Conservation (phyloP, 2,329 filamentous ascomycete genomes). For the Metarhizium rileyi region DNA sequence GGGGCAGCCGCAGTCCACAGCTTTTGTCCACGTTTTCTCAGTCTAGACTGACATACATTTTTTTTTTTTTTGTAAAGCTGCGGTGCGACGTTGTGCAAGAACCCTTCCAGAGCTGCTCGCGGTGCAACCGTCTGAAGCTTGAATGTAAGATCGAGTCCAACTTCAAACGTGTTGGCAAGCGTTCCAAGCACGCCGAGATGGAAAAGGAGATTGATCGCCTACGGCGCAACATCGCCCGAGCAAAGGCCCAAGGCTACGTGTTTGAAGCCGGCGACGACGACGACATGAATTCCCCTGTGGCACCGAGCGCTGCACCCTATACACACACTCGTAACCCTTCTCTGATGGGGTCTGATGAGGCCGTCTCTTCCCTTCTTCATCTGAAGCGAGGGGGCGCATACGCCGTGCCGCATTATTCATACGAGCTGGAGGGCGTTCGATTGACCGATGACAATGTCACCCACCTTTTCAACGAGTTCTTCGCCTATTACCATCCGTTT, state of each 20-base stretch:
- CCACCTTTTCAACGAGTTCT: conserved; percentile 65
- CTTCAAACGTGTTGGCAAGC: conserved; percentile 76
- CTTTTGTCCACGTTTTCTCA: background rate
- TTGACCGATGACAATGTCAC: conserved; percentile 53
- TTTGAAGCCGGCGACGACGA: conserved; percentile 40
- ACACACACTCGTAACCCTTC: conserved; percentile 52
- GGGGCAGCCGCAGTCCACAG: background rate
- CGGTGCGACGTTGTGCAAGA: conserved; percentile 79
- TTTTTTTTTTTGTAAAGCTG: conserved; percentile 39
- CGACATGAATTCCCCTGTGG: conserved; percentile 49
- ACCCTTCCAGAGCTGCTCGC: conserved; percentile 66
- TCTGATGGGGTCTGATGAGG: conserved; percentile 59
- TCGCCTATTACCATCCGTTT: conserved; percentile 66
- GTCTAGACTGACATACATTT: background rate
- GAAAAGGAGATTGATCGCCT: conserved; percentile 69
- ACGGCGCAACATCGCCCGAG: conserved; percentile 50
- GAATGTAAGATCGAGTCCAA: conserved; percentile 81
- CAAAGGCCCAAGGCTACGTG: conserved; percentile 48
- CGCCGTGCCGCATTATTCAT: conserved; percentile 47
- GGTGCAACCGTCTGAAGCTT: conserved; percentile 70
- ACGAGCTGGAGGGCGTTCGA: conserved; percentile 54
- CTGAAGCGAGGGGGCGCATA: conserved; percentile 57
- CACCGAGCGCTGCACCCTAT: conserved; percentile 41
- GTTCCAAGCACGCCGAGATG: conserved; percentile 78
- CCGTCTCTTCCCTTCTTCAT: conserved; percentile 55